phyloP scores from a whole-genome alignment of 2,329 filamentous ascomycete species.

The Bisporella sp. region DNA sequence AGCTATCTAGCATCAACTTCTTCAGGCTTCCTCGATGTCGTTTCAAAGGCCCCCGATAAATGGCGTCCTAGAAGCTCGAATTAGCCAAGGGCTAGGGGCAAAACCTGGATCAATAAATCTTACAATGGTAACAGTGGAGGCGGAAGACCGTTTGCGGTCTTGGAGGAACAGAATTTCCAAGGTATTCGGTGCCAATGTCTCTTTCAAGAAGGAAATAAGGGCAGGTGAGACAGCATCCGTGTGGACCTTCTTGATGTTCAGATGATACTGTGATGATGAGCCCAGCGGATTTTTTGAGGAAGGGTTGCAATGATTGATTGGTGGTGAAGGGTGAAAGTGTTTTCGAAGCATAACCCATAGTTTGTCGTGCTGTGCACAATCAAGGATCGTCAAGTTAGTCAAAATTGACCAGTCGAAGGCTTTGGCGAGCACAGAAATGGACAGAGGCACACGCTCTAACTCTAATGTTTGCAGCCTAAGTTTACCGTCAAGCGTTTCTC shows the following conservation, averaged over 20 bases:
- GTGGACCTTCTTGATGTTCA: constrained; percentile 67
- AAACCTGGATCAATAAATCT: constrained; percentile 4
- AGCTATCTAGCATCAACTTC: constrained; percentile 69
- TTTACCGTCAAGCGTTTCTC: constrained; percentile 44
- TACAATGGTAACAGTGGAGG: constrained; percentile 51
- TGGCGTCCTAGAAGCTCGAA: constrained; percentile 40
- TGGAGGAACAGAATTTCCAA: constrained; percentile 76
- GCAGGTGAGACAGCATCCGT: constrained; percentile 65
- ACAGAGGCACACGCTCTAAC: constrained; percentile 69
- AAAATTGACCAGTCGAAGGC: constrained; percentile 70
- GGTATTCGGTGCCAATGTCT: constrained; percentile 70
- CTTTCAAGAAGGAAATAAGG: constrained; percentile 67
- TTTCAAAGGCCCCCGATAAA: constrained; percentile 63
- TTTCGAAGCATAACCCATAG: constrained; percentile 68
- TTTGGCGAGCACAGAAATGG: constrained; percentile 60
- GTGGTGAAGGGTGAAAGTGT: constrained; percentile 43
- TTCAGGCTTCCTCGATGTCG: constrained; percentile 65
- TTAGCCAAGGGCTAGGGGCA: constrained; percentile 2
- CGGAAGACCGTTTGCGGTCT: constrained; percentile 45
- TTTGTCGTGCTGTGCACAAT: constrained; percentile 65
- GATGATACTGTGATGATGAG: constrained; percentile 44
- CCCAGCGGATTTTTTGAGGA: constrained; percentile 24
- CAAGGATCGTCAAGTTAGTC: constrained; percentile 65
- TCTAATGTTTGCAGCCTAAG: constrained; percentile 66
- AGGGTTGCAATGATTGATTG: constrained; percentile 16